Percentiles rank a stretch among this genome's conserved stretches.
Conservation (phyloP, 2,329 filamentous ascomycete species). For the Apiospora rasikravindrae region DNA sequence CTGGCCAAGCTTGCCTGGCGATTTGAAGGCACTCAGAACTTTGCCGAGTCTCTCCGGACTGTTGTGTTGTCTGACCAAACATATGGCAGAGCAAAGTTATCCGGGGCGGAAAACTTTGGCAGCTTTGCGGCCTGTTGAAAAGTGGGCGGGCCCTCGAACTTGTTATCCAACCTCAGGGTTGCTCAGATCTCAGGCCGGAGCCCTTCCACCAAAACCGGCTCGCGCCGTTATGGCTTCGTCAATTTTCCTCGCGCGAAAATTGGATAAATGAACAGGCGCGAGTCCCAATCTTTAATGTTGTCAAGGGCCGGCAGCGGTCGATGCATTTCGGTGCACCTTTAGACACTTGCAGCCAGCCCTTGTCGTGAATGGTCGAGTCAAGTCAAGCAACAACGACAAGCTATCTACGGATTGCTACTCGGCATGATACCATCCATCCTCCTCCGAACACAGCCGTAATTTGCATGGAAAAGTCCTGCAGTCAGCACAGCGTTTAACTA, state of each 20-base stretch:
- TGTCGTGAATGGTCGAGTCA: slow-evolving; percentile 13
- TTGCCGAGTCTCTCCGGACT: background rate
- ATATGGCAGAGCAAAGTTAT: background rate
- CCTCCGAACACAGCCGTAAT: background rate
- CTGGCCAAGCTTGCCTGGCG: background rate
- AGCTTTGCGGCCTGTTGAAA: background rate
- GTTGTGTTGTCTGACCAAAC: slow-evolving; percentile 6
- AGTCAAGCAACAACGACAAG: slow-evolving; percentile 18
- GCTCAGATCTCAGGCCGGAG: background rate
- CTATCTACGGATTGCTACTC: slow-evolving; percentile 18
- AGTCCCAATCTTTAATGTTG: background rate
- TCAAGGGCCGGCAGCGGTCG: slow-evolving; percentile 1
- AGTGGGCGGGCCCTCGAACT: background rate
- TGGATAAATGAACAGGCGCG: background rate
- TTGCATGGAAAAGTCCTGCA: background rate
- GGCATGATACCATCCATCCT: slow-evolving; percentile 10
- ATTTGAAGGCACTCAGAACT: background rate
- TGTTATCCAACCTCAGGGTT: background rate
- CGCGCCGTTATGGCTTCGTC: background rate
- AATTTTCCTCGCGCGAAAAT: background rate
- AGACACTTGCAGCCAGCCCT: slow-evolving; percentile 16
- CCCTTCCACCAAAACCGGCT: background rate
- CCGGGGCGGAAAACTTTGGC: slow-evolving; percentile 7
- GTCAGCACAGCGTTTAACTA: background rate
- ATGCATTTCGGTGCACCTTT: slow-evolving; percentile 6